Conservation (phyloP, 139 green algal genomes). For the Haematococcus sp. region DNA sequence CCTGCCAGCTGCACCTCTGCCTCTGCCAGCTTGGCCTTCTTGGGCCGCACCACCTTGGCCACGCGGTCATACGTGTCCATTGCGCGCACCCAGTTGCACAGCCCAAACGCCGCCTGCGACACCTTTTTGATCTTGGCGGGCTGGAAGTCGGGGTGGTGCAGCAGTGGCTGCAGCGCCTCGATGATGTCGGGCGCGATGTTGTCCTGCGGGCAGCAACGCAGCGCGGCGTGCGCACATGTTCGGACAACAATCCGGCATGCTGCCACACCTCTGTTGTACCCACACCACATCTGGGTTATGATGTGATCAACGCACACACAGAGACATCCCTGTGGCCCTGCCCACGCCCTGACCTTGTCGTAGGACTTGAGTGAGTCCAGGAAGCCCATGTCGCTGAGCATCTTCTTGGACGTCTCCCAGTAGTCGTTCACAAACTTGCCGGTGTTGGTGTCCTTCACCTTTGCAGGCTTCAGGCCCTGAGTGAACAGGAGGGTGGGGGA, state of each 20-base stretch:
- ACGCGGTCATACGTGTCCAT: conserved; percentile 80
- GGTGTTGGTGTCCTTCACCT: conserved; percentile 58
- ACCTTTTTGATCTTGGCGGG: conserved; percentile 65
- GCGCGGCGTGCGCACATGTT: too few relatives aligned
- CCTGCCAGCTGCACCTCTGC: conserved; percentile 47
- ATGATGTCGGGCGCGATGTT: conserved; percentile 51
- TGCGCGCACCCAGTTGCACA: conserved; percentile 76
- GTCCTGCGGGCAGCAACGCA: too few relatives aligned
- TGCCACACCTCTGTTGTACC: too few relatives aligned
- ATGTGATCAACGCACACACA: too few relatives aligned
- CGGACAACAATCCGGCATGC: too few relatives aligned
- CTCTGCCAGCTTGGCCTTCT: conserved; percentile 55
- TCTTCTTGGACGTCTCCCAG: conserved; percentile 66
- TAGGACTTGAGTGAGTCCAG: conserved; percentile 64
- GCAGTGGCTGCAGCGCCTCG: conserved; percentile 29
- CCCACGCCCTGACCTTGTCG: conserved; percentile 61
- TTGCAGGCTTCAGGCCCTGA: conserved; percentile 52
- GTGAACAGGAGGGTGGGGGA: conserved; percentile 32
- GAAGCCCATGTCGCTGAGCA: conserved; percentile 73
- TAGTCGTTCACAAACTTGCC: conserved; percentile 65
- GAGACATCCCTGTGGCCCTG: too few relatives aligned
- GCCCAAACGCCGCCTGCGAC: conserved; percentile 64
- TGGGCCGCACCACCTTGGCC: conserved; percentile 66
- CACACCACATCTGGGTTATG: too few relatives aligned
- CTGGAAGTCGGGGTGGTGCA: conserved; percentile 52